A percentile compares a stretch with the other conserved stretches of the same genome.
phyloP scores from a whole-genome alignment of 2,329 filamentous ascomycete genomes.

The Cytospora mali region DNA sequence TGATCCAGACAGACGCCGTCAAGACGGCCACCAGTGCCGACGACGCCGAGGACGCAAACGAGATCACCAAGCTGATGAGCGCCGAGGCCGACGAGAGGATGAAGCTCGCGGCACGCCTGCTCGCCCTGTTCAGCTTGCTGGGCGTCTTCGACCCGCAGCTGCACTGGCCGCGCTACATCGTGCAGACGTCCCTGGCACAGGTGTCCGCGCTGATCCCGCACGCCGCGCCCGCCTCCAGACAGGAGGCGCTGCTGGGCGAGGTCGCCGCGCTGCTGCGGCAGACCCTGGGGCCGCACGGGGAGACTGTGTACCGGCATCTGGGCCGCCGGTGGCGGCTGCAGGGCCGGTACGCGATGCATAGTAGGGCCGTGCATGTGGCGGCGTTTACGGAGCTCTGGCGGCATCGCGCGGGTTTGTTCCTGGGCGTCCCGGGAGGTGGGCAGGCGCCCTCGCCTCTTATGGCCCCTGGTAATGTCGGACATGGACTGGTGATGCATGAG shows the following conservation, averaged over 20 bases:
- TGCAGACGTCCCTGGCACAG: slow-evolving; percentile 10
- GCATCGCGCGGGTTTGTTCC: slow-evolving; percentile 17
- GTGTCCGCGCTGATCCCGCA: slow-evolving; percentile 10
- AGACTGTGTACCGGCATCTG: not conserved
- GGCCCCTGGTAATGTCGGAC: slow-evolving; percentile 1
- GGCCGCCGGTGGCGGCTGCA: slow-evolving; percentile 6
- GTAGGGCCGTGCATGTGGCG: not conserved
- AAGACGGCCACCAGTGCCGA: not conserved
- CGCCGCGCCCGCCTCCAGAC: slow-evolving; percentile 1
- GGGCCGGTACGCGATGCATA: not conserved
- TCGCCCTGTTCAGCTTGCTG: slow-evolving; percentile 21
- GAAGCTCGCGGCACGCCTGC: slow-evolving; percentile 12
- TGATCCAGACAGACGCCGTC: slow-evolving; percentile 14
- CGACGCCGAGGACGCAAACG: not conserved
- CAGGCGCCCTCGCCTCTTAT: not conserved
- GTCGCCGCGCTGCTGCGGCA: slow-evolving; percentile 16
- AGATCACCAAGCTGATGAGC: not conserved
- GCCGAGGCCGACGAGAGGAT: slow-evolving; percentile 3
- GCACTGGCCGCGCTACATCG: slow-evolving; percentile 25
- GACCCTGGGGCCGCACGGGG: not conserved
- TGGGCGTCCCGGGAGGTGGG: not conserved
- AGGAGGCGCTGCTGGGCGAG: slow-evolving; percentile 9
- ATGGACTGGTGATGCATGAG: slow-evolving; percentile 14
- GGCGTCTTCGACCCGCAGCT: slow-evolving; percentile 19
- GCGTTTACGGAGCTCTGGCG: not conserved